Evolutionary conservation across 345 rosid species (phyloP), one percentile per base, ranked within the genome.

Genomic region (Litchi chinensis): DNA sequence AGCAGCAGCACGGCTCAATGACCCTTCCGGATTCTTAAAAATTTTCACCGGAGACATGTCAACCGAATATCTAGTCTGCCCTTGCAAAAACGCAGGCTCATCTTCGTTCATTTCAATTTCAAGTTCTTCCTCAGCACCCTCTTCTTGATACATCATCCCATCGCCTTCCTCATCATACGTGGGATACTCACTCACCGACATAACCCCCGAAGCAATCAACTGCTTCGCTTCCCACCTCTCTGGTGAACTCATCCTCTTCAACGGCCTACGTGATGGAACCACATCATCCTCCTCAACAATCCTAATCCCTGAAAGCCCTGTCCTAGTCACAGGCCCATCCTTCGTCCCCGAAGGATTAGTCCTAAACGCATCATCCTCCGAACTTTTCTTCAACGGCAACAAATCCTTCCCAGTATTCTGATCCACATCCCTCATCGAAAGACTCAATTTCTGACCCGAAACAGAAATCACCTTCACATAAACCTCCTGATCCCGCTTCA

Each of bases 1-100:
- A 18, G 97, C 97, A 83, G 97, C 98, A 24, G 96, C 97, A 16
- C 95, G 95, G 82, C 93, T 91, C 87, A 93, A 84, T 19, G 98
- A 95, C 5, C 97, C 99, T 85, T 93, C 96, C 0, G 97, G 98
- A 81, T 95, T 92, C 87, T 93, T 95, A 59, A 92, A 93, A 19
- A 95, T 93, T 90, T 93, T 95, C 72, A 95, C 96, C 0, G 96
- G 98, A 21, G 98, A 92, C 92, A 93, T 85, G 72, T 95, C 97
- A 46, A 84, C 90, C 57, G 94, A 85, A 70, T 86, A 83, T 84
- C 93, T 84, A 18, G 93, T 91, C 76, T 93, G 92, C 69, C 97
- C 98, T 59, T 88, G 89, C 82, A 95, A 86, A 81, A 93, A 93
- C 16, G 93, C 92, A 46, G 96, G 99, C 79, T 92, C 96, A 48